Conservation (phyloP, 306 rosid genomes). For the Sechiopsis laciniata region DNA sequence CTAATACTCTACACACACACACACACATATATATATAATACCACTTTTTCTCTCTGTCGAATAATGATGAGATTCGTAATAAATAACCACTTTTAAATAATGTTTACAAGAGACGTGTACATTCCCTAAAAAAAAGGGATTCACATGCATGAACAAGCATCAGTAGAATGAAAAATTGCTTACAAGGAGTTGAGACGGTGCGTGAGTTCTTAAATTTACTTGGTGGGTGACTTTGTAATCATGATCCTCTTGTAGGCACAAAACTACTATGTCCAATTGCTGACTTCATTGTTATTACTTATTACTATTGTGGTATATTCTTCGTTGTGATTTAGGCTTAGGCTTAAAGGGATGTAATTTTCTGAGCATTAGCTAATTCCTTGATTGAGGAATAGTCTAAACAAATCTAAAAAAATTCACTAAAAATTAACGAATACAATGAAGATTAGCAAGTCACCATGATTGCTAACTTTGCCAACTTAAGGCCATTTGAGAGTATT, state of each 20-base stretch:
- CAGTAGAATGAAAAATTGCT: not conserved
- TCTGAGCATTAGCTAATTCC: not conserved
- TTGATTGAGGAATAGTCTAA: constrained; percentile 9
- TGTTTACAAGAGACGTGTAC: not conserved
- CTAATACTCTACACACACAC: not conserved
- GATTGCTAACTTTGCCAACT: not conserved
- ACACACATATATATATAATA: too few species aligned
- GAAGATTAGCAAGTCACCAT: constrained; percentile 7
- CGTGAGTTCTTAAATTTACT: constrained; percentile 2
- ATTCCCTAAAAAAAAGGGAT: too few species aligned
- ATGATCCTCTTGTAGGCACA: not conserved
- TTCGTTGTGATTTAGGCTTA: constrained; percentile 3
- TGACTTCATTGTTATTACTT: not conserved
- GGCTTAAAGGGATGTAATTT: not conserved
- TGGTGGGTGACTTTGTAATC: not conserved
- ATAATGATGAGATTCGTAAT: not conserved
- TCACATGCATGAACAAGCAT: not conserved
- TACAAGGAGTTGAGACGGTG: not conserved
- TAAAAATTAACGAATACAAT: not conserved
- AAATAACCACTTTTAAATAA: not conserved
- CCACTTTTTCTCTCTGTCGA: constrained; percentile 7
- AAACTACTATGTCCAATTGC: not conserved
- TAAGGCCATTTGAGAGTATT: not conserved
- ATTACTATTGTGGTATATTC: not conserved
- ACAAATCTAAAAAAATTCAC: not conserved